Conservation (phyloP, 2,329 filamentous ascomycete genomes). For the Fusarium concolor region DNA sequence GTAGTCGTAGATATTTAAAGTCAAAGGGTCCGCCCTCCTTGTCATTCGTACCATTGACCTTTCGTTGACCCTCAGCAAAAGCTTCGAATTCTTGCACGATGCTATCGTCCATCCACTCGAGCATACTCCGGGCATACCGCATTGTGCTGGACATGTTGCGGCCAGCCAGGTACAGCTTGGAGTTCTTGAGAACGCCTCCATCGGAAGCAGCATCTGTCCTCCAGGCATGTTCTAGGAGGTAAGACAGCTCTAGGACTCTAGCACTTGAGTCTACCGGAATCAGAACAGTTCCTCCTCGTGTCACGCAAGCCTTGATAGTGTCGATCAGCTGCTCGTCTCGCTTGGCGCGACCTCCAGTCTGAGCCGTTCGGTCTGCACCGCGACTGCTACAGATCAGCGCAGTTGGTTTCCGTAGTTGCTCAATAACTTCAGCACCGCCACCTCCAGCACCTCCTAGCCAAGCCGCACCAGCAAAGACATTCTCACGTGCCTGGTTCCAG, state of each 20-base stretch:
- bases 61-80: conserved; percentile 65
- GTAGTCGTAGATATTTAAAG: conserved; percentile 83
- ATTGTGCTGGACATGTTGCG: conserved; percentile 89
- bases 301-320: conserved; percentile 82
- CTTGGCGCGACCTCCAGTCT: conserved; percentile 79
- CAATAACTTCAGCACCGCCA: conserved; percentile 89
- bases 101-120: conserved; percentile 99
- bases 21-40: conserved; percentile 82
- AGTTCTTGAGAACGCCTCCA: conserved; percentile 63
- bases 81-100: conserved; percentile 93
- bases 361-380: conserved; percentile 77
- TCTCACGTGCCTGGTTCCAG: conserved; percentile 98
- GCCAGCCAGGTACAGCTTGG: conserved; percentile 84
- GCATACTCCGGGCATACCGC: conserved; percentile 91
- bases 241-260: conserved; percentile 91
- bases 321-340: conserved; percentile 87
- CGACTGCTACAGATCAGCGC: conserved; percentile 92
- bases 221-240: conserved; percentile 94
- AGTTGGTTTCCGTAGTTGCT: conserved; percentile 92
- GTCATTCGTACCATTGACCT: conserved; percentile 58
- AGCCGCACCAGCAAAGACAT: conserved; percentile 91
- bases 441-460: conserved; percentile 88
- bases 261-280: conserved; percentile 96
- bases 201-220: conserved; percentile 69
- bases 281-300: conserved; percentile 87